Evolutionary conservation across 1,284 basidiomycete species (phyloP), one percentile per base, ranked within the genome.

Genomic region (Flammula alnicola): DNA sequence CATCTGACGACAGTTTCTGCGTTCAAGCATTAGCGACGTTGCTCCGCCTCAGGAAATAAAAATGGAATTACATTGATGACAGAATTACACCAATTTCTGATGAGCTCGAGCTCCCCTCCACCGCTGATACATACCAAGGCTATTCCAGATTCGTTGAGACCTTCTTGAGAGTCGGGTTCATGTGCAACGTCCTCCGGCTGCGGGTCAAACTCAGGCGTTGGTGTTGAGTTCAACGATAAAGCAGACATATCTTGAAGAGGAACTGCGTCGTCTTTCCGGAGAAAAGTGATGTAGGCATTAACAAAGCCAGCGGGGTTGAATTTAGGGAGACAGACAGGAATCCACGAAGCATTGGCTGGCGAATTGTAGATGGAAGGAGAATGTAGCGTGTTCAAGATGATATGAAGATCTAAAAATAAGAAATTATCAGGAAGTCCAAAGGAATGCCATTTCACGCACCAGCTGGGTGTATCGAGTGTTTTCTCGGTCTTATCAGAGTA

Each of bases 241-340:
- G 48, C 42, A 11, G 50, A 23, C 32, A 40, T 42, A 14, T 58
- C 51, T 20, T 50, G 32, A 2, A 44, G 51, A 40, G 35, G 45
- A 14, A 48, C 47, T 19, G 46, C 45, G 26, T 69, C 67, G 35
- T 71, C 70, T 40, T 71, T 72, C 19, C 64, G 63, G 32, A 75
- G 67, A 66, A 91, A 96, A 29, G 85, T 86, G 46, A 98, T 83
- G 62, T 96, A 98, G 12, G 93, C 91, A 67, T 99, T 94, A 14
- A 97, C 86, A 68, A 98, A 98, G 0, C 90, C 91, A 1, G 86
- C 75, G 0, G 93, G 78, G 59, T 98, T 95, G 74, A 93, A 98
- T 64, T 95, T 95, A 0, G 97, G 96, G 8, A 99, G 80, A 65
- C 96, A 99, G 41, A 99, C 81, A 0, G 97, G 97, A 2, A 98